Conservation (phyloP, 23 red algal species). For the Chondrus crispus region DNA sequence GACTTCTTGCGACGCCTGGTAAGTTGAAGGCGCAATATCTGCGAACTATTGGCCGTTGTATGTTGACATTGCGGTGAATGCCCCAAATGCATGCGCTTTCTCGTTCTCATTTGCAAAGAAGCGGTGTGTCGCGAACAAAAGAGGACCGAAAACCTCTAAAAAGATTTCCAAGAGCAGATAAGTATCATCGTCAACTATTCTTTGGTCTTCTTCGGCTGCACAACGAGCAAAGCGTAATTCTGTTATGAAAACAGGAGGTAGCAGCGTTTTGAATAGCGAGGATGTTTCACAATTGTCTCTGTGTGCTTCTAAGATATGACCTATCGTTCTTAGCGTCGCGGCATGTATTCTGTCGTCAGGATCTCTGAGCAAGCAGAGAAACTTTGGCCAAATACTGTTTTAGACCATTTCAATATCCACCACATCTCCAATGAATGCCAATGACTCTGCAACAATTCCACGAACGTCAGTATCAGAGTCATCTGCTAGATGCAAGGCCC, state of each 20-base stretch:
- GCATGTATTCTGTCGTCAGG: conserved; percentile 59
- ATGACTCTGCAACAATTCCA: conserved; percentile 70
- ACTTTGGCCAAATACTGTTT: conserved; percentile 34
- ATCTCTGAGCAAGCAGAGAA: conserved; percentile 16
- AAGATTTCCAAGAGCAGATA: conserved; percentile 78
- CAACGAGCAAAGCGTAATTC: conserved; percentile 18
- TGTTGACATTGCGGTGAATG: conserved; percentile 54
- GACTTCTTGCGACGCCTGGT: conserved; percentile 1
- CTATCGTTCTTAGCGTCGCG: conserved; percentile 48
- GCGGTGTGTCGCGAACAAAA: conserved; percentile 28
- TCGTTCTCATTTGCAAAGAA: conserved; percentile 13
- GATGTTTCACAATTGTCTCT: conserved; percentile 6
- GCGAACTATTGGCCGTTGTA: conserved; percentile 71
- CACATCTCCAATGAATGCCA: conserved; percentile 63
- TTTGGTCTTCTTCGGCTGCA: conserved; percentile 53
- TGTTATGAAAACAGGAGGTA: conserved; percentile 17
- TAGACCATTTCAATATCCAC: conserved; percentile 29
- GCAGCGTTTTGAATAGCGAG: conserved; percentile 41
- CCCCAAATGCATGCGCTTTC: conserved; percentile 34
- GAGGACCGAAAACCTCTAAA: conserved; percentile 68
- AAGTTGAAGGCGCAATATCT: conserved; percentile 64
- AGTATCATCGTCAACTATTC: conserved; percentile 50
- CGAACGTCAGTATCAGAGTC: conserved; percentile 72
- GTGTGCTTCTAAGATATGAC: conserved; percentile 41
- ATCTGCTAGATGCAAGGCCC: conserved; percentile 13